Percentiles rank a stretch among this genome's conserved stretches.
Evolutionary conservation across 352 stramenopile species (phyloP).

Genomic region (Aphanomyces euteiches): DNA sequence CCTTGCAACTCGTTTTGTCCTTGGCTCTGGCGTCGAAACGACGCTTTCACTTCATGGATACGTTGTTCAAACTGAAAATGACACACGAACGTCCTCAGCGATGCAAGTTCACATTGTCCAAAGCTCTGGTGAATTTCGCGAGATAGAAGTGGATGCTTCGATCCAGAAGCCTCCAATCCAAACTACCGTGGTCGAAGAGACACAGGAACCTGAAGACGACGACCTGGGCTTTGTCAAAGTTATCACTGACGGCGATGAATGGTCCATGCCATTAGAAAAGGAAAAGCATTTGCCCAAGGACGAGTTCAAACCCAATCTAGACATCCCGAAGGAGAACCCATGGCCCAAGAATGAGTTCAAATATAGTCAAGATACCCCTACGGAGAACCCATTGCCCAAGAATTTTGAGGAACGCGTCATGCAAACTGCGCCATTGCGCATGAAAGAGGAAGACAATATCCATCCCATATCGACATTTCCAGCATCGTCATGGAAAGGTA

Average conservation of each 20-base stretch:
- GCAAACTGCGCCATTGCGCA: not conserved
- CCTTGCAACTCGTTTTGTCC: not conserved
- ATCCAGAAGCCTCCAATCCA: not conserved
- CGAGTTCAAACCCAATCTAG: too few species aligned
- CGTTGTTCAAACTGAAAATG: not conserved
- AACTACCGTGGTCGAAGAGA: too few species aligned
- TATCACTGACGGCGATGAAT: too few species aligned
- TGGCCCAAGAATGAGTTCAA: too few species aligned
- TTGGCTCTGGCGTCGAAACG: not conserved
- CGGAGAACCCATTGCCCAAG: too few species aligned
- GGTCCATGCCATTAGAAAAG: too few species aligned
- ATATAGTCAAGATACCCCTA: too few species aligned
- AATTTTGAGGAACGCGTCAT: not conserved
- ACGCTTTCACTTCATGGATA: not conserved
- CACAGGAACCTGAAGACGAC: too few species aligned
- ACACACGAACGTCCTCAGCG: not conserved
- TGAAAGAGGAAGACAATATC: not conserved
- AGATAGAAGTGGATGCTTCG: not conserved
- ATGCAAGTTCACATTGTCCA: slow-evolving; percentile 14
- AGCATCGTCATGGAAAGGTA: slow-evolving; percentile 19
- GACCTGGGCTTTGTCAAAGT: too few species aligned
- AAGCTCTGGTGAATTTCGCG: slow-evolving; percentile 2
- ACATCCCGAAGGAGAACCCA: too few species aligned
- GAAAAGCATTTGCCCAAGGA: too few species aligned
- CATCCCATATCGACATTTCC: slow-evolving; percentile 1